phyloP scores from a whole-genome alignment of 257 asterid genomes.

The Thymus mandschuricus region DNA sequence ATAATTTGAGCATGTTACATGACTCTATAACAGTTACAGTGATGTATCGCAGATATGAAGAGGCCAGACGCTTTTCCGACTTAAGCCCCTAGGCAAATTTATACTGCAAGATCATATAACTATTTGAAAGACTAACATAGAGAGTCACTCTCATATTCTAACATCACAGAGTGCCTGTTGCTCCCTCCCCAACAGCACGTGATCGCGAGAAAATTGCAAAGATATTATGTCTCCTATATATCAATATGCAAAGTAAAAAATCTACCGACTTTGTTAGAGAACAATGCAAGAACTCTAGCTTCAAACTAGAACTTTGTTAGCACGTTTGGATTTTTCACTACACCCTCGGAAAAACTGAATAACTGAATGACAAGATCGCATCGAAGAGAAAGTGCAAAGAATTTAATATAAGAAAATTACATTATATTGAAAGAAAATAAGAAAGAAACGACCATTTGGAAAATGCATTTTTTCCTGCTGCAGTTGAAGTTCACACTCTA shows the following conservation, averaged over 20 bases:
- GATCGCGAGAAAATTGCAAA: not conserved
- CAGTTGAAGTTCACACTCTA: constrained; percentile 12
- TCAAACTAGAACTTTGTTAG: not conserved
- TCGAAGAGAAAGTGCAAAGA: not conserved
- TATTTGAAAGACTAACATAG: not conserved
- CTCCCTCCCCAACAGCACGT: not conserved
- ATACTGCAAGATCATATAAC: not conserved
- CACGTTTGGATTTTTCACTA: not conserved
- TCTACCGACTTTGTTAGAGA: not conserved
- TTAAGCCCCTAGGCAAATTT: not conserved
- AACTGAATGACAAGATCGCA: not conserved
- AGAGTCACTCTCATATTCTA: not conserved
- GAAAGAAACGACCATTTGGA: not conserved
- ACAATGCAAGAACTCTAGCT: not conserved
- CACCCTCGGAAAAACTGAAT: not conserved
- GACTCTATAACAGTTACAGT: not conserved
- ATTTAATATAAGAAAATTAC: not conserved
- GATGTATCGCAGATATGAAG: not conserved
- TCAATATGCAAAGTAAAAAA: not conserved
- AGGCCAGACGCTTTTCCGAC: not conserved
- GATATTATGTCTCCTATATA: not conserved
- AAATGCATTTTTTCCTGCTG: not conserved
- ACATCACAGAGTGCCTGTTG: not conserved
- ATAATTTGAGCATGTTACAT: not conserved
- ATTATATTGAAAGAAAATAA: not conserved